A percentile compares a stretch with the other conserved stretches of the same genome.
Evolutionary conservation across 1,284 basidiomycete genomes (phyloP).

Genomic region (Rhizoctonia solani): DNA sequence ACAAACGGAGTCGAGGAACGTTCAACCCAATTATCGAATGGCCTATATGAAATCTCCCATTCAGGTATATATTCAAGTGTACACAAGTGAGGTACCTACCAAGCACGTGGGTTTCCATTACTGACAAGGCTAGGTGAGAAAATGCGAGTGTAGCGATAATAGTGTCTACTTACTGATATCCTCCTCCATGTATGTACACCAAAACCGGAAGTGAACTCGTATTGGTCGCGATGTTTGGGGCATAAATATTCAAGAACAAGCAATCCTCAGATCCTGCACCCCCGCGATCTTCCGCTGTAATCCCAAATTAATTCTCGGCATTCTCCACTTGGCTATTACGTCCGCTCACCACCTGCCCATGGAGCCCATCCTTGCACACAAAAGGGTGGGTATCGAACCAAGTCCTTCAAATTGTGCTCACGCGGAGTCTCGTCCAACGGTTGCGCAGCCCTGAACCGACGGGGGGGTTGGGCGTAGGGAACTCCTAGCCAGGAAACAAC

Average conservation of each 20-base stretch:
- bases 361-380: not conserved
- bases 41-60: constrained; percentile 58
- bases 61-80: constrained; percentile 26
- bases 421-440: constrained; percentile 41
- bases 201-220: constrained; percentile 59
- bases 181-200: constrained; percentile 67
- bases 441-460: constrained; percentile 49
- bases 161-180: constrained; percentile 44
- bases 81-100: not conserved
- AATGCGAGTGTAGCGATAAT: constrained; percentile 17
- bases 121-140: constrained; percentile 12
- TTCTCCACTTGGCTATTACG: not conserved
- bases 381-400: constrained; percentile 17
- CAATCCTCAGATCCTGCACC: constrained; percentile 64
- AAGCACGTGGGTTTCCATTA: constrained; percentile 19
- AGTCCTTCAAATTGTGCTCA: constrained; percentile 28
- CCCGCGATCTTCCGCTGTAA: constrained; percentile 55
- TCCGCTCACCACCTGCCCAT: not conserved
- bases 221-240: constrained; percentile 44
- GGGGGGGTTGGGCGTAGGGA: constrained; percentile 53
- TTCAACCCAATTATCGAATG: constrained; percentile 50
- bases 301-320: not conserved
- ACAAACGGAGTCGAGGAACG: constrained; percentile 48
- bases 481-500: constrained; percentile 59
- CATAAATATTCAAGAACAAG: constrained; percentile 52